These are phyloP conservation scores for Macrophomina phaseolina DNA, from an alignment of 2,329 filamentous ascomycete genomes.

Conservation along the genomic window DNA sequence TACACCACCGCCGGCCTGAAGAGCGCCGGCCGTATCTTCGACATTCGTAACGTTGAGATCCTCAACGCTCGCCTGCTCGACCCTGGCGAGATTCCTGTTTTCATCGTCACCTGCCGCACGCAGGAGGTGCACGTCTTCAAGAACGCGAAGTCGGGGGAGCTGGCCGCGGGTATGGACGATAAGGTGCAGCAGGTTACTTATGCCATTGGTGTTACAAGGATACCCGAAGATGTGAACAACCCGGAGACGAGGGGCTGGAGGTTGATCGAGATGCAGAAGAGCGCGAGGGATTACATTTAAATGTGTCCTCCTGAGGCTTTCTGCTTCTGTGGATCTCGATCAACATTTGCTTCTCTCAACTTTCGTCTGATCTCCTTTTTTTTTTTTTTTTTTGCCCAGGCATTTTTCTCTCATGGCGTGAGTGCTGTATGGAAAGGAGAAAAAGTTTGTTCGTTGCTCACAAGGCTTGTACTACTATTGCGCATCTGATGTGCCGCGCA, in stretches of 20 bases:
- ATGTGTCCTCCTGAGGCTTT: neutral
- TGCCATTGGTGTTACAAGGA: conserved; percentile 91
- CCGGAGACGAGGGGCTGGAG: conserved; percentile 96
- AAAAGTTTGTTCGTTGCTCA: conserved; percentile 1
- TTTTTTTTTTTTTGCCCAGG: neutral
- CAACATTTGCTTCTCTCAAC: neutral
- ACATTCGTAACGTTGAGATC: conserved; percentile 93
- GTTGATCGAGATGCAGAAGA: conserved; percentile 98
- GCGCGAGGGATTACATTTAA: conserved; percentile 84
- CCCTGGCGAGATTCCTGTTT: conserved; percentile 88
- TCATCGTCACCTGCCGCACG: conserved; percentile 94
- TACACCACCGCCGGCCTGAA: conserved; percentile 93
- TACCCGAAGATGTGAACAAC: conserved; percentile 95
- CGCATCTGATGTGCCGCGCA: too few relatives aligned
- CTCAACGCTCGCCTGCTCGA: conserved; percentile 80
- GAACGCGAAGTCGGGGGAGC: conserved; percentile 85
- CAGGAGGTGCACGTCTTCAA: conserved; percentile 98
- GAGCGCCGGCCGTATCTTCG: conserved; percentile 91
- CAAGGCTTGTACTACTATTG: conserved; percentile 15
- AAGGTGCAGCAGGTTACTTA: conserved; percentile 98
- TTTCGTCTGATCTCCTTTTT: neutral
- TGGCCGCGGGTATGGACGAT: conserved; percentile 97
- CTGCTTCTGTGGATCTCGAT: neutral
- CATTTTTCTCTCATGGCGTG: conserved; percentile 16
- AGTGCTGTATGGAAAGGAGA: conserved; percentile 14